Evolutionary conservation across 2,329 filamentous ascomycete genomes (phyloP).

Genomic region (Stagonosporopsis cucurbitacearum): DNA sequence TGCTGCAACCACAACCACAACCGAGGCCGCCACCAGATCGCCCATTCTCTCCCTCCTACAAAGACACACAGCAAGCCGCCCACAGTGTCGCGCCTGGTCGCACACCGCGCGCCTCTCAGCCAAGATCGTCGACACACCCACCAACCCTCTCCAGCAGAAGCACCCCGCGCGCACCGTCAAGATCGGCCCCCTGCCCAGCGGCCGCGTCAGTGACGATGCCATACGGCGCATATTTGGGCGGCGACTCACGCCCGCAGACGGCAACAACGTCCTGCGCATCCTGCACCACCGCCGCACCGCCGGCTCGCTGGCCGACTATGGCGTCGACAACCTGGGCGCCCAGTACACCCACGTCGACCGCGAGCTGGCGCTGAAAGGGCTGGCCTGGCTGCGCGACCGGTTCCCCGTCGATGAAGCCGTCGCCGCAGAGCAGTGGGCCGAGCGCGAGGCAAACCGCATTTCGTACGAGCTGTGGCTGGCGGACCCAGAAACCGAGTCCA

Average conservation of each 20-base stretch:
- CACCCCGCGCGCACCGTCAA: constrained; percentile 39
- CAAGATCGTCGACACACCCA: constrained; percentile 34
- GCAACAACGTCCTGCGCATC: constrained; percentile 48
- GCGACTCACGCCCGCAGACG: constrained; percentile 33
- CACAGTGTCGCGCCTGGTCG: constrained; percentile 36
- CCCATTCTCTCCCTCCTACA: constrained; percentile 32
- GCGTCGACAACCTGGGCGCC: constrained; percentile 43
- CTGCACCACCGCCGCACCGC: constrained; percentile 49
- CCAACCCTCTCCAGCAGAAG: constrained; percentile 21
- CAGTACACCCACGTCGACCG: constrained; percentile 38
- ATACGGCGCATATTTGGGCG: constrained; percentile 44
- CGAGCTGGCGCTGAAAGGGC: constrained; percentile 37
- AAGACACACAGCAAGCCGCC: constrained; percentile 12
- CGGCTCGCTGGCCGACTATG: constrained; percentile 50
- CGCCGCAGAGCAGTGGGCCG: constrained; percentile 49
- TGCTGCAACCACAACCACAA: constrained; percentile 19
- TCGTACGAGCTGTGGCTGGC: constrained; percentile 47
- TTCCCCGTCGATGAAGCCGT: constrained; percentile 51
- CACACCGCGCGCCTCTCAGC: constrained; percentile 32
- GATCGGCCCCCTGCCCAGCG: constrained; percentile 42
- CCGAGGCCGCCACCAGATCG: constrained; percentile 18
- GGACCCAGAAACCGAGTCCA: constrained; percentile 48
- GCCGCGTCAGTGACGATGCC: constrained; percentile 31
- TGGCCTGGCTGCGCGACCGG: constrained; percentile 45
- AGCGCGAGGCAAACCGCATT: constrained; percentile 49